A percentile compares a stretch with the other conserved stretches of the same genome.
Conservation (phyloP, 2,329 filamentous ascomycete species). For the Pleomassaria siparia region DNA sequence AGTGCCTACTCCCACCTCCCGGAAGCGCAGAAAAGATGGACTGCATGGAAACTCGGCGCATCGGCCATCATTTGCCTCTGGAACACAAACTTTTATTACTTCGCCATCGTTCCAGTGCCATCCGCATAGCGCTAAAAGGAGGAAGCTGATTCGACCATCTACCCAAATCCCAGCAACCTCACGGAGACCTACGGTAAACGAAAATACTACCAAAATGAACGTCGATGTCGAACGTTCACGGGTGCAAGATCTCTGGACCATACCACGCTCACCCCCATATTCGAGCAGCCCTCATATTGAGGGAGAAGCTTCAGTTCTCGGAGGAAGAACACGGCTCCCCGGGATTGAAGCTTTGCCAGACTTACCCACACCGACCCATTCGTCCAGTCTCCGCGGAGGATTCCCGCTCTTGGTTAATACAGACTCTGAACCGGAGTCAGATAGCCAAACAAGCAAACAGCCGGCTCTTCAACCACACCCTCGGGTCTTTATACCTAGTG, state of each 20-base stretch:
- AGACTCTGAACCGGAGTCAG: conserved; percentile 26
- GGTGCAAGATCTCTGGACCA: conserved; percentile 33
- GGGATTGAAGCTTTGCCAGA: conserved; percentile 14
- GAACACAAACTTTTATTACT: conserved; percentile 7
- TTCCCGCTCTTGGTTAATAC: conserved; percentile 14
- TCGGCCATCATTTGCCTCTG: conserved; percentile 5
- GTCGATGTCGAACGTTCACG: neutral
- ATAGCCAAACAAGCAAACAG: conserved; percentile 16
- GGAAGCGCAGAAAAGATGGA: conserved; percentile 7
- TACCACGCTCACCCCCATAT: conserved; percentile 48
- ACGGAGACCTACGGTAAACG: conserved; percentile 1
- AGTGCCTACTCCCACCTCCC: conserved; percentile 11
- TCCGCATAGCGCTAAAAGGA: conserved; percentile 20
- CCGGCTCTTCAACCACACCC: conserved; percentile 14
- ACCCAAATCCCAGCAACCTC: conserved; percentile 12
- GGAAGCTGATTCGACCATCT: conserved; percentile 19
- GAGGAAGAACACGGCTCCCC: conserved; percentile 3
- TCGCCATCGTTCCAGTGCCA: conserved; percentile 14
- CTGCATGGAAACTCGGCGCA: conserved; percentile 5
- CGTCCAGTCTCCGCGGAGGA: conserved; percentile 29
- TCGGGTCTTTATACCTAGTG: conserved; percentile 20
- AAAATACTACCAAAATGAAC: neutral
- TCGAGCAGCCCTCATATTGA: conserved; percentile 32
- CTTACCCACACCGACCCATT: conserved; percentile 36
- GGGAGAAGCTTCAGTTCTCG: conserved; percentile 9